Conservation (phyloP, 2,329 filamentous ascomycete species). For the Ophiostoma perfectum region DNA sequence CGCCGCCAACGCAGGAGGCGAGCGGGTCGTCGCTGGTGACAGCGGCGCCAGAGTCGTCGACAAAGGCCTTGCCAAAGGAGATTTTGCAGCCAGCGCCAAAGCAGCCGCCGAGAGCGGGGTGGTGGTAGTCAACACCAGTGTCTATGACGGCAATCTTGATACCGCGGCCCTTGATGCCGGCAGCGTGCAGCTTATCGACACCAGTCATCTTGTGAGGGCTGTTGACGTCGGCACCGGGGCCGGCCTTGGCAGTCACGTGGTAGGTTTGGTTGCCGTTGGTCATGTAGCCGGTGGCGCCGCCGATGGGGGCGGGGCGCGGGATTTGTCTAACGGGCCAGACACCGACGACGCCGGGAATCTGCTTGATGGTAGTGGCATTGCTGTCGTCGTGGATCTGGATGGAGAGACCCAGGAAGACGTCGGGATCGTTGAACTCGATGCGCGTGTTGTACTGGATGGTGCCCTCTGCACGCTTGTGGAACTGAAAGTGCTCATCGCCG, state of each 20-base stretch:
- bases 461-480: not conserved
- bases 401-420: not conserved
- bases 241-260: not conserved
- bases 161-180: constrained; percentile 46
- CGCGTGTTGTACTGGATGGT: not conserved
- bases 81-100: constrained; percentile 23
- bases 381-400: not conserved
- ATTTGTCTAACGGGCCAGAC: not conserved
- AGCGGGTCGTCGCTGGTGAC: not conserved
- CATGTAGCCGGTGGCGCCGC: not conserved
- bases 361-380: not conserved
- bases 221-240: not conserved
- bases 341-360: not conserved
- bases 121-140: constrained; percentile 35
- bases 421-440: not conserved
- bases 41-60: not conserved
- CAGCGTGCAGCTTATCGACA: constrained; percentile 46
- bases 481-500: not conserved
- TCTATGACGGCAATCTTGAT: constrained; percentile 51
- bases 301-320: not conserved
- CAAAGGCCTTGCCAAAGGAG: not conserved
- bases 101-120: constrained; percentile 35
- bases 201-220: constrained; percentile 51
- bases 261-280: not conserved
- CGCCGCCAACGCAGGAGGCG: not conserved